Conservation (phyloP, 768 basidiomycete genomes). For the Glaciozyma martinii region DNA sequence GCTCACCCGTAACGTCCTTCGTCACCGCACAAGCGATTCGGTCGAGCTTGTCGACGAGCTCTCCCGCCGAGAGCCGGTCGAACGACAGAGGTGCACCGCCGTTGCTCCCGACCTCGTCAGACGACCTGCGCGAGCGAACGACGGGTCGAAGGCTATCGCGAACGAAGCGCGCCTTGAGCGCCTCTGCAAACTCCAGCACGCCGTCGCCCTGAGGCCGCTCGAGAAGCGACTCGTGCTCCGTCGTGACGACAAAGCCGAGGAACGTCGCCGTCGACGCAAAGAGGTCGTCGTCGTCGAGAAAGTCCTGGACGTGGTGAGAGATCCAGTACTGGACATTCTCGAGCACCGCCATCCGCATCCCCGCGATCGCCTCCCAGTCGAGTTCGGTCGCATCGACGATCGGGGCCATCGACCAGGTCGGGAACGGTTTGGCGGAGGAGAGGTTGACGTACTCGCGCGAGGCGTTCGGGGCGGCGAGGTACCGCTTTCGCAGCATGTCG, state of each 20-base stretch:
- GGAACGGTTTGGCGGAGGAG: background rate
- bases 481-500: conserved; percentile 6
- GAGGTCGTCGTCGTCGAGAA: conserved; percentile 8
- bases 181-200: background rate
- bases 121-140: background rate
- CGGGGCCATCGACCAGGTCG: conserved; percentile 2
- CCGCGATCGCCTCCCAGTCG: background rate
- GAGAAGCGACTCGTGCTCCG: background rate
- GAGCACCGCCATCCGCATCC: conserved; percentile 4
- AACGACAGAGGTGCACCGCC: background rate
- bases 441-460: background rate
- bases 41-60: conserved; percentile 2
- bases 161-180: background rate
- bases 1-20: background rate
- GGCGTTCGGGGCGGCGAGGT: background rate
- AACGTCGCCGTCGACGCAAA: background rate
- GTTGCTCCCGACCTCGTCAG: background rate
- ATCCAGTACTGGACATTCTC: conserved; percentile 1
- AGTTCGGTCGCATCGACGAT: background rate
- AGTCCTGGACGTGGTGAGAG: background rate
- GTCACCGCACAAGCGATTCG: background rate
- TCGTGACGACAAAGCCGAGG: background rate
- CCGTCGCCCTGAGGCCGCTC: background rate
- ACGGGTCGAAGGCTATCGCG: background rate
- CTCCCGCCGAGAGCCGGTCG: background rate